Percentiles rank a stretch among this genome's conserved stretches.
These are phyloP conservation scores for Mycena vitilis DNA, from an alignment of 768 basidiomycete species.

Conservation along the genomic window DNA sequence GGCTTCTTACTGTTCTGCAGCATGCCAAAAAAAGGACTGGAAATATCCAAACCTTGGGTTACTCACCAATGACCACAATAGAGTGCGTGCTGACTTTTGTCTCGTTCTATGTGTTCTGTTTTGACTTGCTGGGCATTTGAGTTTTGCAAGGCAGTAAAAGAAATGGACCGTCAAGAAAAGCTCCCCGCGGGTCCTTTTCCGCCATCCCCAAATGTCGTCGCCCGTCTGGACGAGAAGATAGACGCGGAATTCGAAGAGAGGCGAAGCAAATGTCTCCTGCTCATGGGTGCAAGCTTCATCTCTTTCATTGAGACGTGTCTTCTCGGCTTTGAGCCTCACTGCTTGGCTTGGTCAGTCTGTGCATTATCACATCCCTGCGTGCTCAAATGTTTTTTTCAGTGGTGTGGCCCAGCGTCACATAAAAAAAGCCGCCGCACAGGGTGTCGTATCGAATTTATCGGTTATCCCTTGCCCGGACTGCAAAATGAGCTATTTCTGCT, in stretches of 20 bases:
- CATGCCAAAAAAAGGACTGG: constrained; percentile 22
- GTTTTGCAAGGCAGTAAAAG: constrained; percentile 11
- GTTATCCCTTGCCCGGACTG: constrained; percentile 7
- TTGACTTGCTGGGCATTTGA: too few species aligned
- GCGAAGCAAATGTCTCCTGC: background rate
- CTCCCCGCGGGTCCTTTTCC: constrained; percentile 14
- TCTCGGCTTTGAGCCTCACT: constrained; percentile 12
- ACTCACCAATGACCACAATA: constrained; percentile 14
- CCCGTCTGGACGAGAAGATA: constrained; percentile 7
- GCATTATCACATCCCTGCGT: background rate
- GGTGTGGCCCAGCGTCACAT: constrained; percentile 17
- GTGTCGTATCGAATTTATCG: background rate
- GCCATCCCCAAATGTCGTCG: background rate
- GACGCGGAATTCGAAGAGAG: constrained; percentile 11
- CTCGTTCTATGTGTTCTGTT: too few species aligned
- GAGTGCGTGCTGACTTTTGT: too few species aligned
- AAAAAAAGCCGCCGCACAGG: background rate
- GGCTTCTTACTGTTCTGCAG: constrained; percentile 8
- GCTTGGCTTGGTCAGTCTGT: constrained; percentile 15
- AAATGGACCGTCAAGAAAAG: constrained; percentile 3
- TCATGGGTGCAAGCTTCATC: constrained; percentile 11
- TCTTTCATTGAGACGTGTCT: constrained; percentile 14
- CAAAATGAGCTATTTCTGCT: constrained; percentile 19
- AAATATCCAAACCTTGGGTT: constrained; percentile 13
- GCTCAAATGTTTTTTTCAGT: background rate